Evolutionary conservation across 148 eudicot genomes (phyloP), one percentile per base, ranked within the genome.

Genomic region (Mesembryanthemum crystallinum): DNA sequence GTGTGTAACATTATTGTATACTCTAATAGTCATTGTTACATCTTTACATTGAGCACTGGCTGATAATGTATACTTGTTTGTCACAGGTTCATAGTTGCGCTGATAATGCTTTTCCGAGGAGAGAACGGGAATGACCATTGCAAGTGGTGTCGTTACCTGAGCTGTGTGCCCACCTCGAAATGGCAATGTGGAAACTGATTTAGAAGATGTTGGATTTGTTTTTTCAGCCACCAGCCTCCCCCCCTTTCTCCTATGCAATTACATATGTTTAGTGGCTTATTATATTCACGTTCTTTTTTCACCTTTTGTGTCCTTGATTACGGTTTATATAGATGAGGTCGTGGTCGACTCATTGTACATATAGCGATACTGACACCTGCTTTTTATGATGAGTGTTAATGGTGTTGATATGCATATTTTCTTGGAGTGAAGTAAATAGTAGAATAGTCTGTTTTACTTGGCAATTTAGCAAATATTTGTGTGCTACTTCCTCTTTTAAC

Each of bases 111-210:
- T 1, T 88, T 89, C 52, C 77, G 64, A 77, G 96, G 93, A 52
- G 83, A 81, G 78, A 84, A 88, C 28, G 93, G 85, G 64, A 81
- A 89, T 33, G 80, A 85, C 0, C 89, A 79, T 37, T 93, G 98
- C 79, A 80, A 78, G 67, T 90, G 98, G 98, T 90, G 98, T 79
- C 91, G 77, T 70, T 90, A 90, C 79, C 80, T 93, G 64, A 88
- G 76, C 74, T 93, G 98, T 66, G 89, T 90, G 80, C 98, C 93
- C 15, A 85, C 96, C 10, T 85, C 92, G 18, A 79, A 28, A 73
- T 79, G 82, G 82, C 11, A 58, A 13, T 79, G 82, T 68, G 70
- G 52, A 5, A 55, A 54, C 52, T 73, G 73, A 73, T 51, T 28
- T 39, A 8, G 61, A 78, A 55, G 23, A 65, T 47, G 58, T 32